Percentiles rank a stretch among this genome's conserved stretches.
These are phyloP conservation scores for Carex arenaria DNA, from an alignment of 202 grass and related monocot species.

Conservation along the genomic window DNA sequence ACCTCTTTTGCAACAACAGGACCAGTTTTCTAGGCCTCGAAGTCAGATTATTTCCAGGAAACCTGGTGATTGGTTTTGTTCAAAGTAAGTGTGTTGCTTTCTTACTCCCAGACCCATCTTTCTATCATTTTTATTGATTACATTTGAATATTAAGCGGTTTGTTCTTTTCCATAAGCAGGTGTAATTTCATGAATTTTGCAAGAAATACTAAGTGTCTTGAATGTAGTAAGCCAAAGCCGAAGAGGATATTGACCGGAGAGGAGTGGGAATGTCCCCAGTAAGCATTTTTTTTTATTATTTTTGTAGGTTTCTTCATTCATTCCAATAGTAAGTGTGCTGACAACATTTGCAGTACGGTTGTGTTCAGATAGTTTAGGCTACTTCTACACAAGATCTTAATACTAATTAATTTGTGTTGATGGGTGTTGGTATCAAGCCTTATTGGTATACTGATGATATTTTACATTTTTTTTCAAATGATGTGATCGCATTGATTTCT, in stretches of 20 bases:
- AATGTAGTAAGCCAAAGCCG: conserved; percentile 68
- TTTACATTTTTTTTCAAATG: not conserved
- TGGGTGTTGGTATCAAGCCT: not conserved
- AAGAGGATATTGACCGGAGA: conserved; percentile 69
- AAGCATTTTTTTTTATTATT: conserved; percentile 31
- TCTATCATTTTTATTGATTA: not conserved
- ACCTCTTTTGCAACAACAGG: conserved; percentile 28
- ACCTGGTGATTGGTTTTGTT: conserved; percentile 88
- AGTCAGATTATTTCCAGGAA: conserved; percentile 79
- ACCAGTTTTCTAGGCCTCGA: conserved; percentile 33
- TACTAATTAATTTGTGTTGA: not conserved
- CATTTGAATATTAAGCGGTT: conserved; percentile 18
- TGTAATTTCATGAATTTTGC: conserved; percentile 98
- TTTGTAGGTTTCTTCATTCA: conserved; percentile 17
- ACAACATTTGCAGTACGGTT: not conserved
- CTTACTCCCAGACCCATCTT: not conserved
- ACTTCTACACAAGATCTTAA: not conserved
- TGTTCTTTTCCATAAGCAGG: conserved; percentile 42
- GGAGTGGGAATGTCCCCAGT: conserved; percentile 99
- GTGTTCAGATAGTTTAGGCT: not conserved
- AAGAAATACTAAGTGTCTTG: conserved; percentile 72
- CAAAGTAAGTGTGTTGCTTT: conserved; percentile 41
- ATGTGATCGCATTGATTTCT: not conserved
- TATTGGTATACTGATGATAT: not conserved
- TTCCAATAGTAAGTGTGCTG: not conserved